Evolutionary conservation across 371 early-diverging fungal species (phyloP).

Genomic region (Conidiobolus incongruus): DNA sequence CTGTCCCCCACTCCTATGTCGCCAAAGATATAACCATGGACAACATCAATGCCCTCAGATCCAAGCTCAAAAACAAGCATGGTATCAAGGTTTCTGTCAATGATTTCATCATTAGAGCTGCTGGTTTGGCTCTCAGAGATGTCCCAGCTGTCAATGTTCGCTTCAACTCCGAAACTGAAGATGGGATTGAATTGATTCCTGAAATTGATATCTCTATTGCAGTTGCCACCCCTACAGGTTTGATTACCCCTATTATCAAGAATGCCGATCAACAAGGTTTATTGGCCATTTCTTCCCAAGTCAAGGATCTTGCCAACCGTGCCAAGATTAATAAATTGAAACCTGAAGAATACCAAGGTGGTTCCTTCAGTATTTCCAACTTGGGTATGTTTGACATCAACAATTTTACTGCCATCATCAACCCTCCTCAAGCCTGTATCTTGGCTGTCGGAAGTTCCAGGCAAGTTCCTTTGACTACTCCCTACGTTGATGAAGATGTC

Average conservation of each 20-base stretch:
- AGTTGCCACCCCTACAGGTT: conserved; percentile 80
- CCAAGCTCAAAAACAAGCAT: conserved; percentile 77
- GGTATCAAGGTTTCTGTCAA: conserved; percentile 97
- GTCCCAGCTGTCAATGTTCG: conserved; percentile 94
- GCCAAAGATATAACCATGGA: conserved; percentile 77
- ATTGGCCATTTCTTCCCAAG: conserved; percentile 52
- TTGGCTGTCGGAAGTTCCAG: conserved; percentile 82
- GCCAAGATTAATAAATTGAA: conserved; percentile 75
- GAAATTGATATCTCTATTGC: conserved; percentile 87
- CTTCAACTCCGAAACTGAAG: conserved; percentile 92
- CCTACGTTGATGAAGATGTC: too few relatives aligned
- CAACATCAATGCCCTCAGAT: conserved; percentile 62
- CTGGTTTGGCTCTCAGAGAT: conserved; percentile 68
- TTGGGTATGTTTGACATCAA: conserved; percentile 92
- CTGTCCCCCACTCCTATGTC: conserved; percentile 90
- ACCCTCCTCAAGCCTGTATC: conserved; percentile 89
- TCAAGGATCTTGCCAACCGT: conserved; percentile 66
- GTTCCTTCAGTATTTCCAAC: conserved; percentile 94
- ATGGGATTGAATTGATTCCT: conserved; percentile 73
- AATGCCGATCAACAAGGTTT: conserved; percentile 73
- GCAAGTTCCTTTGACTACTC: too few relatives aligned
- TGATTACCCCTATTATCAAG: conserved; percentile 90
- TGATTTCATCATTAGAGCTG: conserved; percentile 94
- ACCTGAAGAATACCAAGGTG: conserved; percentile 94
- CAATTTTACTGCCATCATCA: conserved; percentile 93